Evolutionary conservation across 2,329 filamentous ascomycete species (phyloP), one percentile per base, ranked within the genome.

Genomic region (Alternaria panax): DNA sequence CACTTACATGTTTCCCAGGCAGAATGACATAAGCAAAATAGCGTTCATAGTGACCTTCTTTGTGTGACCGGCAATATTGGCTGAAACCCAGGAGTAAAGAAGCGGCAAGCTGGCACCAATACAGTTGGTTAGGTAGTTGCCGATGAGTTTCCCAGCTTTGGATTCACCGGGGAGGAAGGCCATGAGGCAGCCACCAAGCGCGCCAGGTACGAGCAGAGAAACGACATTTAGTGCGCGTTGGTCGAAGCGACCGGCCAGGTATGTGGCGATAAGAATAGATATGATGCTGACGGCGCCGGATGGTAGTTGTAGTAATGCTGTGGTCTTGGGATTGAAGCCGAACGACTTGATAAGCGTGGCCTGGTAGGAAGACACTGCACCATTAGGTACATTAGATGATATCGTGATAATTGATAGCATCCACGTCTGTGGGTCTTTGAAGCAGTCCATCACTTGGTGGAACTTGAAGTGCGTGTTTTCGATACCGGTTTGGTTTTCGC

Each of bases 21-120:
- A 79, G 51, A 78, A 86, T 0, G 81, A 82, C 63, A 78, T 73
- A 57, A 78, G 78, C 7, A 79, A 60, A 0, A 77, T 73, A 7
- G 67, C 73, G 27, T 87, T 87, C n/a, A 86, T 86, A 25, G 88
- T 84, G 45, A 88, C 86, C 69, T 89, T 75, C 63, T 77, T 77
- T 8, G 73, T 77, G 40, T 76, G 71, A 2, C 74, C 74, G 7
- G 73, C 73, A 4, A 70, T 67, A 64, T 86, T 85, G 36, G 81
- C 81, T 0, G 82, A 83, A 41, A 81, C 81, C 58, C 85, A 78
- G 0, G 74, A 72, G 30, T 78, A 72, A 0, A 72, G 65, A 7
- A 74, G 65, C 0, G 76, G 71, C 12, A 78, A 60, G 1, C 70
- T 64, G 0, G 76, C 62, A 14, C 66, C 63, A 22, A 65, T 85